Conservation (phyloP, 2,329 filamentous ascomycete species). For the Talaromyces sp. region DNA sequence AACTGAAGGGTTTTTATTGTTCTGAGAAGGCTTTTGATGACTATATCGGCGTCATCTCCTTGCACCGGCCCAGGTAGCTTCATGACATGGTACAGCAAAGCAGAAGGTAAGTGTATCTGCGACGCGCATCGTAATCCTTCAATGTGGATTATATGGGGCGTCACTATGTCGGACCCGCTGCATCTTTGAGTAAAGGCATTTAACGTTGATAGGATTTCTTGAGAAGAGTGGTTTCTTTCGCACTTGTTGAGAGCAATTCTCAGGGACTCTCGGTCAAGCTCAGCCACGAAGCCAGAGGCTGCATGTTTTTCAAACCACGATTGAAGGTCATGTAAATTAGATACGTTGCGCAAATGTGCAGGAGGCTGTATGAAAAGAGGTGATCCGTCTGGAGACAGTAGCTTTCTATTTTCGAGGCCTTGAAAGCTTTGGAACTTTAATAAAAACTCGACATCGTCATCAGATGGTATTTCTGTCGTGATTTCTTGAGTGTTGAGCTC, state of each 20-base stretch:
- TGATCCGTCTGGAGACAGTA: not conserved
- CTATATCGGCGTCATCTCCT: slow-evolving; percentile 8
- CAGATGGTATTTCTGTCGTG: slow-evolving; percentile 4
- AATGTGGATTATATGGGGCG: slow-evolving; percentile 13
- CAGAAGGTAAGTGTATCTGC: slow-evolving; percentile 22
- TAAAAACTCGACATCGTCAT: slow-evolving; percentile 13
- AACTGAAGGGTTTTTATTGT: slow-evolving; percentile 19
- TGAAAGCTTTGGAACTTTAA: not conserved
- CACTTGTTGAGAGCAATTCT: slow-evolving; percentile 19
- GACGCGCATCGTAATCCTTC: slow-evolving; percentile 28
- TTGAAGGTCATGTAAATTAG: slow-evolving; percentile 15
- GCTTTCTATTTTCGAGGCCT: not conserved
- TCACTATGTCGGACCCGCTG: slow-evolving; percentile 13
- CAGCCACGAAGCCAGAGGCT: slow-evolving; percentile 3
- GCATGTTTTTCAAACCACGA: slow-evolving; percentile 21
- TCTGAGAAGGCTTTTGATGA: slow-evolving; percentile 20
- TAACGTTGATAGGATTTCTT: slow-evolving; percentile 27
- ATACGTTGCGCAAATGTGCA: not conserved
- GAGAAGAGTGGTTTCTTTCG: slow-evolving; percentile 19
- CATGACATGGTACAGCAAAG: slow-evolving; percentile 23
- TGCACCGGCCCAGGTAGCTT: slow-evolving; percentile 13
- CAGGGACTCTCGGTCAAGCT: slow-evolving; percentile 6
- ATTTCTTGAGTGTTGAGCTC: slow-evolving; percentile 9
- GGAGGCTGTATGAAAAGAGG: not conserved
- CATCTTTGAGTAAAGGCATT: slow-evolving; percentile 25